Conservation (phyloP, 2,329 filamentous ascomycete genomes). For the Ceratocystis smalleyi region DNA sequence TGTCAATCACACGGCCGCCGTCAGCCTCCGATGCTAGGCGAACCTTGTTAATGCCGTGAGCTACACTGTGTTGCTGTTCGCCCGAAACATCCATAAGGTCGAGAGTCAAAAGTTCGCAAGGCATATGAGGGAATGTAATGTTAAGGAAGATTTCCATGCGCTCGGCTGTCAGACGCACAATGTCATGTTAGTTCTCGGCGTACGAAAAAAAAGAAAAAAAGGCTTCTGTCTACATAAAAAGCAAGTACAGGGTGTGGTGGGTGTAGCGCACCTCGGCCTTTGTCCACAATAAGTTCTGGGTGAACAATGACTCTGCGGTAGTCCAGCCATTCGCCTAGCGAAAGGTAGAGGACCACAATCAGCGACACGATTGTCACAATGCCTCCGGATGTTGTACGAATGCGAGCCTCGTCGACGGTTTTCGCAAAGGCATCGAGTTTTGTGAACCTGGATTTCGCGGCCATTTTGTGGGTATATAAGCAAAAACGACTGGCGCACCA, state of each 20-base stretch:
- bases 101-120: conserved; percentile 87
- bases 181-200: conserved; percentile 18
- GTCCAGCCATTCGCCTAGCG: conserved; percentile 91
- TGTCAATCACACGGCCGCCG: conserved; percentile 61
- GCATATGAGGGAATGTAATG: conserved; percentile 83
- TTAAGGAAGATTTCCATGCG: conserved; percentile 99
- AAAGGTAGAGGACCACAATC: conserved; percentile 71
- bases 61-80: conserved; percentile 86
- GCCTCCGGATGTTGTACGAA: conserved; percentile 89
- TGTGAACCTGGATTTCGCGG: conserved; percentile 83
- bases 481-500: background rate
- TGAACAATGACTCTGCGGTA: conserved; percentile 75
- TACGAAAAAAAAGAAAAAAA: no score
- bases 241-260: background rate
- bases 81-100: conserved; percentile 99
- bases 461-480: conserved; percentile 40
- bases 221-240: background rate
- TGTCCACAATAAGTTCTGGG: conserved; percentile 90
- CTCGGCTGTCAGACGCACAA: conserved; percentile 45
- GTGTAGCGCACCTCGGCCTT: conserved; percentile 59
- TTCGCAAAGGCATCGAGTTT: conserved; percentile 98
- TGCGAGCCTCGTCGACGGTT: conserved; percentile 92
- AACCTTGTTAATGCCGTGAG: conserved; percentile 85
- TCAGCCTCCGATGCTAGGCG: conserved; percentile 57
- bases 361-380: conserved; percentile 87